phyloP scores from a whole-genome alignment of 2,329 filamentous ascomycete genomes.

The Alternaria arborescens region DNA sequence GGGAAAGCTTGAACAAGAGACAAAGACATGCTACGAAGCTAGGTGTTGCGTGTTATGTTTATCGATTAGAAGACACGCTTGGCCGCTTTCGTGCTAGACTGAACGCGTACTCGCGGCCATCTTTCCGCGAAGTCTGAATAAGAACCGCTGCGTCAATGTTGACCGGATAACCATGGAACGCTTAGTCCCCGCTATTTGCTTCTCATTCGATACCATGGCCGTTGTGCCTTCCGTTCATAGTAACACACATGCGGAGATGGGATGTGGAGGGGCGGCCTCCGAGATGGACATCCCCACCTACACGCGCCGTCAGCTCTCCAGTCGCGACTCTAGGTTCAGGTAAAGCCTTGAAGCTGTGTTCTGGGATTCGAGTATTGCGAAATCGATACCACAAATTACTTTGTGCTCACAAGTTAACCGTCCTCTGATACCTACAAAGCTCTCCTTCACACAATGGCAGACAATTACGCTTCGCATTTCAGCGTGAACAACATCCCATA shows the following conservation, averaged over 20 bases:
- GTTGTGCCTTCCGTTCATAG: slow-evolving; percentile 6
- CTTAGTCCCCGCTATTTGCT: not conserved
- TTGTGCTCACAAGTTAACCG: not conserved
- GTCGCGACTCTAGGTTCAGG: not conserved
- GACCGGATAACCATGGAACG: not conserved
- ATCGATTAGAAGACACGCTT: slow-evolving; percentile 8
- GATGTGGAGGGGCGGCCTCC: slow-evolving; percentile 24
- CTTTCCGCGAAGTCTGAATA: not conserved
- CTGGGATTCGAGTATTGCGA: not conserved
- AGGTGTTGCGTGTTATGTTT: not conserved
- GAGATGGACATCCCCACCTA: slow-evolving; percentile 6
- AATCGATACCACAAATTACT: too few relatives aligned
- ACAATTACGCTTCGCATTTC: slow-evolving; percentile 39
- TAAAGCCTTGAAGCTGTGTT: not conserved
- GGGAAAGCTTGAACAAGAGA: not conserved
- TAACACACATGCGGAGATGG: slow-evolving; percentile 2
- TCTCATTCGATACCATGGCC: not conserved
- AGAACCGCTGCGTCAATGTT: not conserved
- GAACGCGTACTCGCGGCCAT: not conserved
- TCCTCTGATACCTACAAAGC: not conserved
- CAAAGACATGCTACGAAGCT: not conserved
- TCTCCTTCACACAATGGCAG: slow-evolving; percentile 24
- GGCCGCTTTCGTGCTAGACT: not conserved
- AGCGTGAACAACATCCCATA: slow-evolving; percentile 45
- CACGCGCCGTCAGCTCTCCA: not conserved